Evolutionary conservation across 1,284 basidiomycete genomes (phyloP).

Genomic region (Ustilago nuda): DNA sequence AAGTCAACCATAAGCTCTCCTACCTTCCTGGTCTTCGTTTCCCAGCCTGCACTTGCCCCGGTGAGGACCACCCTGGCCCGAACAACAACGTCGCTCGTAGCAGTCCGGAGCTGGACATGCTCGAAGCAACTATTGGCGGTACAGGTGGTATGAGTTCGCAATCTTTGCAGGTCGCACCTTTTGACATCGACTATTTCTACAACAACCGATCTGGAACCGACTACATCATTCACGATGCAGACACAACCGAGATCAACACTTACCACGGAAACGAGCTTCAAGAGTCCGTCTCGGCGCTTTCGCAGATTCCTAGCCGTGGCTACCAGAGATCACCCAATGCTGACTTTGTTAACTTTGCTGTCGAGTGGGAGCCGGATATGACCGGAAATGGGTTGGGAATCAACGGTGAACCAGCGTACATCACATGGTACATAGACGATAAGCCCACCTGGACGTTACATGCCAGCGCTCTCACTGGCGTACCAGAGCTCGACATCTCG

Average conservation of each 20-base stretch:
- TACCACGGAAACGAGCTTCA: slow-evolving; percentile 63
- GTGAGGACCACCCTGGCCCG: slow-evolving; percentile 61
- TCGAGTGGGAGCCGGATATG: slow-evolving; percentile 67
- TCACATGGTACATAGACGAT: slow-evolving; percentile 62
- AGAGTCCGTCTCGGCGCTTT: slow-evolving; percentile 58
- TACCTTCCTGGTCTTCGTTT: slow-evolving; percentile 57
- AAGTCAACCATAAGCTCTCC: slow-evolving; percentile 35
- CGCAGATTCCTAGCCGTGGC: slow-evolving; percentile 45
- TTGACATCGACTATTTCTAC: slow-evolving; percentile 60
- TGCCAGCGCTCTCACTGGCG: slow-evolving; percentile 25
- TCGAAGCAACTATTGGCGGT: slow-evolving; percentile 73
- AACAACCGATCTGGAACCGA: slow-evolving; percentile 25
- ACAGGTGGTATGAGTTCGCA: slow-evolving; percentile 50
- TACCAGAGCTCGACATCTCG: slow-evolving; percentile 41
- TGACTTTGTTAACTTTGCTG: slow-evolving; percentile 51
- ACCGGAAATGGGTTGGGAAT: slow-evolving; percentile 47
- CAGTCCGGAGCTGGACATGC: slow-evolving; percentile 66
- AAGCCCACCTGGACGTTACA: slow-evolving; percentile 58
- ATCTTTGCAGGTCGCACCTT: slow-evolving; percentile 67
- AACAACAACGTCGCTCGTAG: slow-evolving; percentile 57
- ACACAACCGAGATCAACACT: slow-evolving; percentile 48
- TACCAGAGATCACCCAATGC: slow-evolving; percentile 30
- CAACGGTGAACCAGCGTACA: slow-evolving; percentile 65
- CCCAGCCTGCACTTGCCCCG: slow-evolving; percentile 57
- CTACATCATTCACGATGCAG: slow-evolving; percentile 43